Base-by-base conservation (phyloP, 208 protist species). In the Wallacemonas sp. region DNA sequence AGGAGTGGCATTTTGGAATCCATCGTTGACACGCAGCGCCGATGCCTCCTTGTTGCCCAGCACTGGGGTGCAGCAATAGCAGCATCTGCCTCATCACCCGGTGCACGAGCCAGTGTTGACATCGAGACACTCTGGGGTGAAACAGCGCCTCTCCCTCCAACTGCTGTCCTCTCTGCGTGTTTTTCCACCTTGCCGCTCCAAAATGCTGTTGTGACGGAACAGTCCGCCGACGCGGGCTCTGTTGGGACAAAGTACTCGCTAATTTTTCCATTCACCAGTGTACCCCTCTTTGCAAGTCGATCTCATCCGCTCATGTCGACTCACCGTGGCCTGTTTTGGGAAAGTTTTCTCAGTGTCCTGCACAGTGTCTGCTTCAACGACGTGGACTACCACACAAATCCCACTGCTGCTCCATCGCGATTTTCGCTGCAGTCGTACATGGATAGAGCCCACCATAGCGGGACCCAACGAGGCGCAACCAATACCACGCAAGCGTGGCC, bases 61-160 rank as follows among this genome's bases (percentile, higher is more conserved):
- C 52, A 39, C 19, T 58, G 52, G 52, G 32, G 6, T 32, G 1
- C 30, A 4, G 14, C 39, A 6, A 46, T 56, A 1, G 32, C n/a
- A 2, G 21, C 33, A 17, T 49, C 67, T n/a, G 21, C 44, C 1
- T 61, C 62, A 23, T 14, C 11, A 47, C 32, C 11, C 0, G 5
- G 17, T n/a, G 23, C 32, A 21, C 30, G 30, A 12, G 23, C 21
- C 1, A 52, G 23, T 17, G 24, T 65, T 24, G 71, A 85, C 32
- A 36, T 81, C 3, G 79, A 75, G 39, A 58, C 67, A 12, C 69
- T 68, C 27, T 78, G 74, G 70, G 9, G 29, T 41, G 29, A 58
- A 21, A 81, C 79, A 1, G 67, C 82, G 19, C 86, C 82, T 24
- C 8, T 86, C 14, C 74, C 80, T 24, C 82, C 86, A 26, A 85